Evolutionary conservation across 1,139 yeast genomes (phyloP), one percentile per base, ranked within the genome.

Genomic region (Chernovozyma aurita): DNA sequence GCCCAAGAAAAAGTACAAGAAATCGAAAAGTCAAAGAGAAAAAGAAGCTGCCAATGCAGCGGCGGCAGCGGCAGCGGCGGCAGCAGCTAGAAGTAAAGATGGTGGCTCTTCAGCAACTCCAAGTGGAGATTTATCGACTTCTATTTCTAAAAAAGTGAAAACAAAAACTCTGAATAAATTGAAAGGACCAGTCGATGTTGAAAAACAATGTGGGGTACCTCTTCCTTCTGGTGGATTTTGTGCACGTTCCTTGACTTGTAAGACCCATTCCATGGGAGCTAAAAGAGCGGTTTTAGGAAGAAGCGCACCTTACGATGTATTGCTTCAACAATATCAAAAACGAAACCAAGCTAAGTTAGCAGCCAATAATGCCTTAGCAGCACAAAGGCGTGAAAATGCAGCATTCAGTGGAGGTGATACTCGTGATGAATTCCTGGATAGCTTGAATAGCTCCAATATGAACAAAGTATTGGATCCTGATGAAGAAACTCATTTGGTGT

Each of bases 261-360:
- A 92, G 56, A 88, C 97, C 1, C 98, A 92, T 59, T 86, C 97
- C 1, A 90, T 92, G 97, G 97, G 97, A 20, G 95, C 97, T 18
- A 92, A 92, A 52, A 76, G 98, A 49, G 92, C 96, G 1, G 98
- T 92, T 18, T 79, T 79, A 22, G 98, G 98, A 5, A 73, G 98
- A 49, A 80, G 95, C 35, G 90, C 94, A 7, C 90, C 97, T 0
- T 92, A 88, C 58, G 98, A 92, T 60, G 80, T 80, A 18, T 66
- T 92, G 37, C 67, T 92, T 41, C 90, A 92, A 30, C 92, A 86
- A 31, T 90, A 92, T 55, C 98, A 92, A 61, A 81, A 88, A 53
- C 76, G 88, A 48, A 92, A 90, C 57, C 97, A 90, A 61, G 92
- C 95, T 31, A 88, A 86, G 57, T 75, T 83, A 46, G 95, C 94